Evolutionary conservation across 2,329 filamentous ascomycete genomes (phyloP).

Genomic region (Cladosporium sp.): DNA sequence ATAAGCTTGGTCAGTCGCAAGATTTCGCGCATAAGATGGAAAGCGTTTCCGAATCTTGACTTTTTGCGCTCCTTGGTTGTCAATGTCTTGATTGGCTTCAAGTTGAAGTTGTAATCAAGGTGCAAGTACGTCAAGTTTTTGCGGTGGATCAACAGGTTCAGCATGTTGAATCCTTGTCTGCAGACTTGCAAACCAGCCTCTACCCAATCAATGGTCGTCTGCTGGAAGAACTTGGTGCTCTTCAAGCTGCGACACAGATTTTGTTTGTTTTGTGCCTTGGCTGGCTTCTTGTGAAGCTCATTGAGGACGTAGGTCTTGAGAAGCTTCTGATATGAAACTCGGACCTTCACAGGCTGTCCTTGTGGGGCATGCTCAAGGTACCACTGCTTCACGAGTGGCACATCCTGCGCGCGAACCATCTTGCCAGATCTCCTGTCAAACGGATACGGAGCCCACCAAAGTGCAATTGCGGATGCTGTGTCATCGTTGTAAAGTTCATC

Average conservation of each 20-base stretch:
- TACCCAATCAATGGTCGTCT: slow-evolving; percentile 98
- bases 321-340: slow-evolving; percentile 97
- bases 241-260: slow-evolving; percentile 85
- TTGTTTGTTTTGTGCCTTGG: slow-evolving; percentile 94
- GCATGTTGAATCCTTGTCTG: slow-evolving; percentile 97
- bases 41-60: slow-evolving; percentile 97
- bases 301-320: slow-evolving; percentile 95
- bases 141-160: slow-evolving; percentile 93
- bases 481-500: slow-evolving; percentile 86
- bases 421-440: slow-evolving; percentile 90
- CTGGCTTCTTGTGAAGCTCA: slow-evolving; percentile 90
- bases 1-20: slow-evolving; percentile 93
- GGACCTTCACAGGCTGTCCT: slow-evolving; percentile 90
- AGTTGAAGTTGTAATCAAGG: slow-evolving; percentile 98
- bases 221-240: slow-evolving; percentile 98
- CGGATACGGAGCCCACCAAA: slow-evolving; percentile 98
- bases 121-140: slow-evolving; percentile 98
- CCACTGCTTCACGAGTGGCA: slow-evolving; percentile 96
- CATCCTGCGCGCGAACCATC: slow-evolving; percentile 96
- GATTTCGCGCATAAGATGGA: slow-evolving; percentile 98
- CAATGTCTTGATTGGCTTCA: slow-evolving; percentile 97
- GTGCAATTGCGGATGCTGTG: slow-evolving; percentile 81
- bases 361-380: slow-evolving; percentile 93
- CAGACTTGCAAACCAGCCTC: slow-evolving; percentile 98
- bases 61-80: slow-evolving; percentile 99